Evolutionary conservation across 495 filamentous ascomycete species (phyloP), one percentile per base, ranked within the genome.

Genomic region (Talaromyces borbonicus): DNA sequence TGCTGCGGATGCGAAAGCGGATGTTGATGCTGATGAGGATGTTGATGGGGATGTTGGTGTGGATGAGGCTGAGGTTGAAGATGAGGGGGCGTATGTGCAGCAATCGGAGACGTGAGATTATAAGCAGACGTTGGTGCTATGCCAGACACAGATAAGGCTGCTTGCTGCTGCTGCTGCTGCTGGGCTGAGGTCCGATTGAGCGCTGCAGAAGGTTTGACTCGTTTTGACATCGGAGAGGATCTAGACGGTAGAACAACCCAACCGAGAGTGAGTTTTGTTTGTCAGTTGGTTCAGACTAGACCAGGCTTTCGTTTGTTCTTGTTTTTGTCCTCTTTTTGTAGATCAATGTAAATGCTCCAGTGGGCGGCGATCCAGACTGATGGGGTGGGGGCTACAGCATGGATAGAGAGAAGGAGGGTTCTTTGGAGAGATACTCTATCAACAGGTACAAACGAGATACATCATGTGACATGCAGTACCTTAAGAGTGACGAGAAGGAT

Each of bases 191-290:
- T 56, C 51, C 66, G 60, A 44, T 62, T 51, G 47, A 59, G 52
- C 8, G 62, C 46, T 16, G 61, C 55, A 47, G 68, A 63, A 46
- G 62, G 61, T 49, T 72, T 71, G 60, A 67, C 60, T 32, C 67
- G 56, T 49, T 71, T 69, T 32, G 68, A 63, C 52, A 56, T 66
- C 48, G 67, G 65, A 56, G 66, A 60, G 27, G 68, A 65, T 49
- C 68, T 70, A 44, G 23, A n/a, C n/a, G 29, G 35, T 9, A 12
- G 12, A 31, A 18, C 26, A 20, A n/a, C n/a, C n/a, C n/a, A n/a
- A n/a, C n/a, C n/a, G n/a, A 40, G 26, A 20, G n/a, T 5, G n/a
- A 25, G 25, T 5, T 33, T 12, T 19, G 15, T 31, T 19, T 16
- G 23, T 37, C 22, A 19, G 26, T 42, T 2, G 27, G 5, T 38